Base-by-base conservation (phyloP, 1,284 basidiomycete genomes). In the Sporisorium reilianum region DNA sequence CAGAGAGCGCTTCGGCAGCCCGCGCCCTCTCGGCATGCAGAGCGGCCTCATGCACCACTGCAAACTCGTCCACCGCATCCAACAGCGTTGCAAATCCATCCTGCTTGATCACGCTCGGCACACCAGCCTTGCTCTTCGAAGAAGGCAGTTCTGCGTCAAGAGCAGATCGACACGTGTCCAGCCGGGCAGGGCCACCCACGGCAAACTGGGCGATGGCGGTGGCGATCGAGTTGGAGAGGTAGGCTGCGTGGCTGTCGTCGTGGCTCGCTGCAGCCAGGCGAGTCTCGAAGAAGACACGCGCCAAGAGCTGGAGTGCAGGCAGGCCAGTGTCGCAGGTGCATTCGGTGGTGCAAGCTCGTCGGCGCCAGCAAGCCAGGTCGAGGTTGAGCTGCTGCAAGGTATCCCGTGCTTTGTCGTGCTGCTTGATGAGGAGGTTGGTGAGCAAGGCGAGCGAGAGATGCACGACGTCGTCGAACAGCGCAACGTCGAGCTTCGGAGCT, bases 1-100 rank as follows among this genome's bases (percentile, higher is more conserved):
- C 1, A 5, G 44, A 9, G 96, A 90, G 85, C 95, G 92, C 58
- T 89, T 94, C 90, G 94, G 93, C 86, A 97, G 95, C 67, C 18
- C 20, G 46, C 28, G 51, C 36, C 20, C 30, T 44, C 2, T 57
- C 54, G 26, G 53, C 60, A 12, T 50, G 42, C 42, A 65, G 45
- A 2, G 63, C 72, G 3, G 63, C 72, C 45, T 63, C 52, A 30
- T 75, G 67, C 22, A 70, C 51, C 14, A 58, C 54, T 0, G 73
- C 73, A 62, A 75, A 75, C 49, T 71, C 66, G 20, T 71, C 73
- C 18, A 75, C 73, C 1, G 73, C 67, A 16, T 75, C 67, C 40
- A 75, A 45, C 23, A 75, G 53, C 25, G 56, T 56, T 25, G 41
- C 14, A 20, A 65, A 57, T 1, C 72, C 73, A 28, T 53, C 55